Base-by-base conservation (phyloP, 768 basidiomycete genomes). In the Leccinum longicurvipes region DNA sequence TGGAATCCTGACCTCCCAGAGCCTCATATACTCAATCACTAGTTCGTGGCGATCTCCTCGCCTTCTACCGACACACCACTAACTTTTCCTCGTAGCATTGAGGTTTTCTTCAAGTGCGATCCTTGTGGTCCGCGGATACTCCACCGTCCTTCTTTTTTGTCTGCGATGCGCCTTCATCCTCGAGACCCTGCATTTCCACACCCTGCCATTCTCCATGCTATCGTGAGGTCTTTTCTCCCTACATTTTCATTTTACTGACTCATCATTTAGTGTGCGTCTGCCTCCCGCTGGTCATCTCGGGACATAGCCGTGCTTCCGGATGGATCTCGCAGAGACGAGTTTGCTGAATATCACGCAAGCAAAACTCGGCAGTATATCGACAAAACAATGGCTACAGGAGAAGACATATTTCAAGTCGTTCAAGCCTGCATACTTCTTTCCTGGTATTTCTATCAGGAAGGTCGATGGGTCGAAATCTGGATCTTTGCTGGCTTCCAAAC, bases 371-470 rank as follows among this genome's bases (percentile, higher is more conserved):
- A 86, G 54, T 91, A 90, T 66, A 92, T 93, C 49, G 91, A 93
- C 70, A 86, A 82, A 63, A 93, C 91, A 21, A 91, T 93, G 89
- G 85, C 86, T n/a, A 90, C 84, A 39, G 91, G 91, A 36, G 84
- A 88, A 69, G 87, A 92, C 61, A 92, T 93, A 54, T 91, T 93
- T 69, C 81, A 82, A 6, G 90, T 93, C 9, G 82, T 93, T 81
- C 90, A 93, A 67, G 91, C 91, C 6, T 91, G 91, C 64, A 86
- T 87, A 58, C 74, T 93, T 23, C 80, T 93, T 17, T 89, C 89
- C 2, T 93, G 91, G 91, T 93, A 91, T 72, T 92, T 93, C 61
- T 93, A 92, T 66, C 87, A 91, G 54, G 91, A 93, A 71, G 91
- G 91, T 3, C 80, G 90, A 53, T 82, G 91, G 91, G 91, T 93